Evolutionary conservation across 192 early-diverging fungal species (phyloP).

Genomic region (Gryganskiella cystojenkinii): DNA sequence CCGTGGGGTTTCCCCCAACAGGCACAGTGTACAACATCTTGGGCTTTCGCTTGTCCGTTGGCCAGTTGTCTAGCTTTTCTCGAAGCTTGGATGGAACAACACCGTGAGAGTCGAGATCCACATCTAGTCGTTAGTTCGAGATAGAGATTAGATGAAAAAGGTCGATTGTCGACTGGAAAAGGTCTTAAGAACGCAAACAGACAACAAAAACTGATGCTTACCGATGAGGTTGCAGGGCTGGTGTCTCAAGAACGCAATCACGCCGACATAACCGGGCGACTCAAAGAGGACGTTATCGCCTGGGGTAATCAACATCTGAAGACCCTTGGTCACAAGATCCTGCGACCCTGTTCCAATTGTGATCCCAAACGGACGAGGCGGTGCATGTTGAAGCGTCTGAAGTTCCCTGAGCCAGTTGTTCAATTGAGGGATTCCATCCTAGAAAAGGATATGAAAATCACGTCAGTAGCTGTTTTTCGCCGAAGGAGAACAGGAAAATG

Average conservation of each 20-base stretch:
- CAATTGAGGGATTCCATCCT: conserved; percentile 61
- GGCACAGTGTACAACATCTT: conserved; percentile 82
- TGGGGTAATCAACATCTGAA: conserved; percentile 62
- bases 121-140: conserved; percentile 16
- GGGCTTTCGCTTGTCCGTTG: conserved; percentile 53
- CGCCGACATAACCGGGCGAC: conserved; percentile 62
- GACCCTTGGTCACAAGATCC: conserved; percentile 64
- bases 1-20: conserved; percentile 92
- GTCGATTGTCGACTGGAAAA: background rate
- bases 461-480: too few species aligned
- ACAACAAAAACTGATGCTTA: conserved; percentile 7
- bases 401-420: conserved; percentile 60
- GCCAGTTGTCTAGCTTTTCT: conserved; percentile 56
- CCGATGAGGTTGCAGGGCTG: conserved; percentile 59
- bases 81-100: conserved; percentile 70
- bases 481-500: background rate
- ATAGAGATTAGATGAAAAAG: background rate
- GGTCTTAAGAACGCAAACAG: background rate
- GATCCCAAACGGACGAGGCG: conserved; percentile 54
- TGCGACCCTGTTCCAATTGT: conserved; percentile 65
- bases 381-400: conserved; percentile 58
- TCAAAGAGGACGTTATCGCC: conserved; percentile 63
- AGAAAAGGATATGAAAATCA: background rate
- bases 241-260: conserved; percentile 56
- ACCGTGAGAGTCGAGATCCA: conserved; percentile 62